phyloP scores from a whole-genome alignment of 2,329 filamentous ascomycete species.

The Torrubiella hemipterigena region DNA sequence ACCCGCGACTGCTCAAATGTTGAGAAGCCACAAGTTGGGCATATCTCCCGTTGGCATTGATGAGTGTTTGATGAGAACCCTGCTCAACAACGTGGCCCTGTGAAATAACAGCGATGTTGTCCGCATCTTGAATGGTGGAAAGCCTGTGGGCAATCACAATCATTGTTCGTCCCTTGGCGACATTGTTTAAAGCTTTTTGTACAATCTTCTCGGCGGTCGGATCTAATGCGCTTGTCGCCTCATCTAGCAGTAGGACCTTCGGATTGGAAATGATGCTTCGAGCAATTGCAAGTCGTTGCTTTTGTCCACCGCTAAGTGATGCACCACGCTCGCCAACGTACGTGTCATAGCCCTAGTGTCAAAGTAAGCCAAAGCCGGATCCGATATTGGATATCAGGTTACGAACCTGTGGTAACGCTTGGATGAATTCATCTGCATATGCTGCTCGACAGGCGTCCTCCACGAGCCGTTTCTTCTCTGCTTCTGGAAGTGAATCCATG shows the following conservation, averaged over 20 bases:
- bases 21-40: slow-evolving; percentile 2
- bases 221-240: slow-evolving; percentile 51
- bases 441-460: slow-evolving; percentile 34
- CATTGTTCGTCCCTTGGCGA: slow-evolving; percentile 42
- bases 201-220: slow-evolving; percentile 36
- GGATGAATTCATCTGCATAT: slow-evolving; percentile 41
- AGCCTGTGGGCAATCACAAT: slow-evolving; percentile 49
- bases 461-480: slow-evolving; percentile 32
- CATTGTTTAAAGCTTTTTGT: slow-evolving; percentile 41
- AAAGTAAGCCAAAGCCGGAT: background rate
- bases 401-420: slow-evolving; percentile 27
- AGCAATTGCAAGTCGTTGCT: slow-evolving; percentile 55
- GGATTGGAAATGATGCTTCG: slow-evolving; percentile 54
- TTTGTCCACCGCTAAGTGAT: slow-evolving; percentile 54
- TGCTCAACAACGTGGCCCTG: slow-evolving; percentile 43
- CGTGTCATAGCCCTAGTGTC: slow-evolving; percentile 40
- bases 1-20: background rate
- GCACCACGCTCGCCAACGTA: slow-evolving; percentile 52
- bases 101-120: slow-evolving; percentile 50
- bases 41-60: slow-evolving; percentile 20
- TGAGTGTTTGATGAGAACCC: slow-evolving; percentile 44
- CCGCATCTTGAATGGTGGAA: slow-evolving; percentile 42
- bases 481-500: slow-evolving; percentile 22
- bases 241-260: slow-evolving; percentile 52
- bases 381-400: background rate